A percentile compares a stretch with the other conserved stretches of the same genome.
phyloP scores from a whole-genome alignment of 495 filamentous ascomycete genomes.

The Tuber calosporum region DNA sequence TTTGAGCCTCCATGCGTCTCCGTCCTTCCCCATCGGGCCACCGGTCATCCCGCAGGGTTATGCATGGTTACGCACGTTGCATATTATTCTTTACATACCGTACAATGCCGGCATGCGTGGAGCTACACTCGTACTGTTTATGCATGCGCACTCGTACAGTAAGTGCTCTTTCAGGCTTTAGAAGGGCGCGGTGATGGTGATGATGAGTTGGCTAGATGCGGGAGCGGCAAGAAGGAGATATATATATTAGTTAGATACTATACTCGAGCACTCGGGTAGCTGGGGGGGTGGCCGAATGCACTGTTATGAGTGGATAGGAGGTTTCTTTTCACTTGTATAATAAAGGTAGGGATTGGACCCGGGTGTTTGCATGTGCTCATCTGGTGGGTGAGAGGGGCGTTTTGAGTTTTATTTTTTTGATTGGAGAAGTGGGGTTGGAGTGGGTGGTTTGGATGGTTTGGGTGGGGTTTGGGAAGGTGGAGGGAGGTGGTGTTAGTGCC shows the following conservation, averaged over 20 bases:
- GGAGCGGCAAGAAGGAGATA: not conserved
- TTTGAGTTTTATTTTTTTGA: not conserved
- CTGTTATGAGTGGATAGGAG: not conserved
- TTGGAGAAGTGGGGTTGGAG: not conserved
- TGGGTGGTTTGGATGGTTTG: not conserved
- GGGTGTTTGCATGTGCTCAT: not conserved
- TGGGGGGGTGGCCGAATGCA: not conserved
- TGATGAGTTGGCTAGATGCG: not conserved
- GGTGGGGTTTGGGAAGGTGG: not conserved
- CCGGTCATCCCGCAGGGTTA: not conserved
- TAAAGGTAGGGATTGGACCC: not conserved
- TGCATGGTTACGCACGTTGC: not conserved
- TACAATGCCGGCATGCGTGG: not conserved
- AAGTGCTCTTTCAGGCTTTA: not conserved
- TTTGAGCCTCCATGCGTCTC: not conserved
- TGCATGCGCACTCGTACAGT: not conserved
- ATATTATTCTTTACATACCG: not conserved
- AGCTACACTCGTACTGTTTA: not conserved
- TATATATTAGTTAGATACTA: not conserved
- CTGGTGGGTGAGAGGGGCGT: constrained; percentile 1
- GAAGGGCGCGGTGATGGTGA: not conserved
- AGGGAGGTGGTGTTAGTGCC: not conserved
- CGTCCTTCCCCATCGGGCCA: not conserved
- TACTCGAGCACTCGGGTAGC: not conserved
- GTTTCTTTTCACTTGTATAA: not conserved